A percentile compares a stretch with the other conserved stretches of the same genome.
These are phyloP conservation scores for Isabelozyma pseudorhagii DNA, from an alignment of 805 yeast genomes.

Conservation along the genomic window DNA sequence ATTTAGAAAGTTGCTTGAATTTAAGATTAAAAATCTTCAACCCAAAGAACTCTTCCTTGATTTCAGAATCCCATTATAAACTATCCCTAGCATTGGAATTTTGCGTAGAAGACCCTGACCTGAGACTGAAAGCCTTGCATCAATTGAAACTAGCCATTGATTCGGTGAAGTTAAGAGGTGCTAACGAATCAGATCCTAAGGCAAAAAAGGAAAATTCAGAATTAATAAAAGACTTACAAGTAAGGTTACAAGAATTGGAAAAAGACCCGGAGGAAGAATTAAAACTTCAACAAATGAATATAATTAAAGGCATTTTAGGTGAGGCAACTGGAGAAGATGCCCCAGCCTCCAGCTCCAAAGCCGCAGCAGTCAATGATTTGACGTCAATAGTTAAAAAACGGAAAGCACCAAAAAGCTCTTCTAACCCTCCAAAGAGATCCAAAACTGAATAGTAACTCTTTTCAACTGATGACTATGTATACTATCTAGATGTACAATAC, in stretches of 20 bases:
- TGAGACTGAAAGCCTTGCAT: slow-evolving; percentile 49
- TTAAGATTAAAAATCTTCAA: slow-evolving; percentile 50
- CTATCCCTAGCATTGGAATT: slow-evolving; percentile 77
- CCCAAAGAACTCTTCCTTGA: slow-evolving; percentile 48
- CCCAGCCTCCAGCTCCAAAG: slow-evolving; percentile 3
- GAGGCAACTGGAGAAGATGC: slow-evolving; percentile 24
- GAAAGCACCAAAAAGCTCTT: slow-evolving; percentile 12
- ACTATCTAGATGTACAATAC: not conserved
- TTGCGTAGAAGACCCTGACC: slow-evolving; percentile 47
- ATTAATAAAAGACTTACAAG: slow-evolving; percentile 52
- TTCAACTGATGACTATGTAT: not conserved
- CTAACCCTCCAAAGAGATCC: not conserved
- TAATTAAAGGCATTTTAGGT: slow-evolving; percentile 58
- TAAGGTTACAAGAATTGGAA: slow-evolving; percentile 52
- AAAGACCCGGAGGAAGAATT: slow-evolving; percentile 49
- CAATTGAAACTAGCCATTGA: slow-evolving; percentile 53
- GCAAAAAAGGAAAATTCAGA: slow-evolving; percentile 43
- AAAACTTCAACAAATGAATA: slow-evolving; percentile 48
- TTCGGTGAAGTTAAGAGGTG: slow-evolving; percentile 36
- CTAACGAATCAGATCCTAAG: slow-evolving; percentile 39
- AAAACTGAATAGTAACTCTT: not conserved
- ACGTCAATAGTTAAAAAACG: slow-evolving; percentile 63
- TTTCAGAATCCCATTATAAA: slow-evolving; percentile 80
- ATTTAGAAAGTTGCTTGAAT: slow-evolving; percentile 57
- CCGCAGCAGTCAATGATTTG: slow-evolving; percentile 52